Evolutionary conservation across 139 green algal species (phyloP).

Genomic region (Chlamydomonas sp.): DNA sequence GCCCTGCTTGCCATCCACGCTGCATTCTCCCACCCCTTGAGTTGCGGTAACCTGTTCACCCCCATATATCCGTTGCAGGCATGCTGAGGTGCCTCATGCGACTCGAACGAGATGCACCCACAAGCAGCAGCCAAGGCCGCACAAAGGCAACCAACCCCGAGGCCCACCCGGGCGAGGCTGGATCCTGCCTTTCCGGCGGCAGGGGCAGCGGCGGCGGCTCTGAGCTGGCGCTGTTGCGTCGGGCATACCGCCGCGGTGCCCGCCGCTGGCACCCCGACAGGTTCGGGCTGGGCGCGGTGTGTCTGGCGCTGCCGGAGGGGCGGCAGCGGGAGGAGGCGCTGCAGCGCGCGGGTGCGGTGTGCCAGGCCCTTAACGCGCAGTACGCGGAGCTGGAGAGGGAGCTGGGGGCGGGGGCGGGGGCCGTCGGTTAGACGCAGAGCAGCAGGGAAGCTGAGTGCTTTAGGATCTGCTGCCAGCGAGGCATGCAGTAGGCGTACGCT

Average conservation of each 20-base stretch:
- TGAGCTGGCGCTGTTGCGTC: neutral
- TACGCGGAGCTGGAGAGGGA: neutral
- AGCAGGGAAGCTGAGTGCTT: no score
- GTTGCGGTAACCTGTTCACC: no score
- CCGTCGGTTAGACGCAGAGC: no score
- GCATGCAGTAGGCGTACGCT: no score
- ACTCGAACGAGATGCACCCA: no score
- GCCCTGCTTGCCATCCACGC: no score
- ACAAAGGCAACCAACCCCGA: neutral
- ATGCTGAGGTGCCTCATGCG: no score
- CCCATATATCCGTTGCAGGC: no score
- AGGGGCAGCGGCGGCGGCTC: neutral
- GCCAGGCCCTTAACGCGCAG: slow-evolving; percentile 10
- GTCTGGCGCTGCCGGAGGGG: neutral
- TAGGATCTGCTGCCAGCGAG: no score
- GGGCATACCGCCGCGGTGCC: neutral
- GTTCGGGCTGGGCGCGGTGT: neutral
- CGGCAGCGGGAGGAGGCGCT: neutral
- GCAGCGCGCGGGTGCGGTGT: neutral
- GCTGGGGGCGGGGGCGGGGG: neutral
- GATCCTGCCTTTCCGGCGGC: no score
- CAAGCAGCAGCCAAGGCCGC: no score
- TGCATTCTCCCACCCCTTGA: no score
- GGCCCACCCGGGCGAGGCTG: neutral
- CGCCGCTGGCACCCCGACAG: slow-evolving; percentile 30